Percentiles rank a stretch among this genome's conserved stretches.
phyloP scores from a whole-genome alignment of 2,329 filamentous ascomycete genomes.

The Fusarium duplospermum region DNA sequence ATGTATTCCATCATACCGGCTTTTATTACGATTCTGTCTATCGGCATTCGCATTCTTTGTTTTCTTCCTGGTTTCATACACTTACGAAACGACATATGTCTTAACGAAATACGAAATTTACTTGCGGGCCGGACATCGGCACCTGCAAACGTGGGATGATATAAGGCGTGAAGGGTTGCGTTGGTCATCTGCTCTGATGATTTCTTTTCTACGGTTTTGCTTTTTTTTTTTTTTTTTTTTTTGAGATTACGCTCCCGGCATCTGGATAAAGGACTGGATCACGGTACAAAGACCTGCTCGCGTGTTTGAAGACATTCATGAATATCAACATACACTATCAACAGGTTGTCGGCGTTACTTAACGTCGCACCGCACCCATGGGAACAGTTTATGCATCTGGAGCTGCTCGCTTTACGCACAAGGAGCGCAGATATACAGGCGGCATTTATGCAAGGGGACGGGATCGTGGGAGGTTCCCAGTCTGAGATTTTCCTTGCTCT shows the following conservation, averaged over 20 bases:
- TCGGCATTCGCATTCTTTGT: slow-evolving; percentile 35
- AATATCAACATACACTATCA: slow-evolving; percentile 4
- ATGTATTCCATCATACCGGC: slow-evolving; percentile 41
- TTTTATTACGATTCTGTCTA: slow-evolving; percentile 28
- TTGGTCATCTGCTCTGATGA: slow-evolving; percentile 28
- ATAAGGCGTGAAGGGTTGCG: slow-evolving; percentile 35
- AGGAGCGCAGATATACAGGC: slow-evolving; percentile 35
- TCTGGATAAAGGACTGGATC: slow-evolving; percentile 29
- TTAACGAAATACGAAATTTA: slow-evolving; percentile 50
- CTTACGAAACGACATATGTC: slow-evolving; percentile 48
- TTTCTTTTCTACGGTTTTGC: slow-evolving; percentile 18
- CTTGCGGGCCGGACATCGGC: slow-evolving; percentile 36
- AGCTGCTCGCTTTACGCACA: slow-evolving; percentile 39
- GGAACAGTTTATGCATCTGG: slow-evolving; percentile 16
- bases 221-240: too few species aligned
- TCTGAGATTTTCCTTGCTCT: slow-evolving; percentile 10
- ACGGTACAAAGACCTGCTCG: slow-evolving; percentile 38
- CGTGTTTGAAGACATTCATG: slow-evolving; percentile 18
- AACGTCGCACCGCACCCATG: slow-evolving; percentile 14
- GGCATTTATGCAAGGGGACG: slow-evolving; percentile 38
- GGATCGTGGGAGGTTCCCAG: slow-evolving; percentile 32
- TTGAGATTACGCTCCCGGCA: slow-evolving; percentile 33
- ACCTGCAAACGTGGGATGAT: slow-evolving; percentile 44
- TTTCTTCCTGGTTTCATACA: slow-evolving; percentile 42
- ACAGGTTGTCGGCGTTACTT: slow-evolving; percentile 17